phyloP scores from a whole-genome alignment of 257 asterid species.

The Primulina tabacum region DNA sequence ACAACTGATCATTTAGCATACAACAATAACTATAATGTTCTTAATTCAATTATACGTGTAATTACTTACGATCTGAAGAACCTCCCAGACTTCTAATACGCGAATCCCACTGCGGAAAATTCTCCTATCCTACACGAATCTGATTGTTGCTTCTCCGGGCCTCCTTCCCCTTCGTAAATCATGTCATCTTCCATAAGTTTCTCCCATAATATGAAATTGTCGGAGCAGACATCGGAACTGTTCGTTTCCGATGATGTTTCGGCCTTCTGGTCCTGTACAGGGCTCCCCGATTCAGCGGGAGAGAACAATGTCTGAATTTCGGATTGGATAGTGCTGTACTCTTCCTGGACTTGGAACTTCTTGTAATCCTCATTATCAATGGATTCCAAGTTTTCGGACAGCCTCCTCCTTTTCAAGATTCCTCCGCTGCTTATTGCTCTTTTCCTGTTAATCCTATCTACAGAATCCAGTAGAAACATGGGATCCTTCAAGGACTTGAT shows the following conservation, averaged over 20 bases:
- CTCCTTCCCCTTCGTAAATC: constrained; percentile 60
- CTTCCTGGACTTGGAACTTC: constrained; percentile 34
- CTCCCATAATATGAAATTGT: constrained; percentile 84
- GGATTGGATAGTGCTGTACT: constrained; percentile 33
- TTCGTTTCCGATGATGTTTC: constrained; percentile 25
- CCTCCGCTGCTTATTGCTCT: constrained; percentile 27
- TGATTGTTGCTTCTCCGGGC: constrained; percentile 26
- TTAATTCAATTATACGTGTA: no score
- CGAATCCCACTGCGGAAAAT: constrained; percentile 27
- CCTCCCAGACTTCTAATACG: not conserved
- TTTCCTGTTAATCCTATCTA: constrained; percentile 37
- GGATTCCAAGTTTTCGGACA: constrained; percentile 19
- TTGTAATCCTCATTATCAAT: constrained; percentile 14
- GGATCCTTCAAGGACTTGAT: constrained; percentile 57
- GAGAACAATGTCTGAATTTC: constrained; percentile 45
- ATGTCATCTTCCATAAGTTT: constrained; percentile 84
- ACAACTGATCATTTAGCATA: not conserved
- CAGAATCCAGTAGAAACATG: constrained; percentile 28
- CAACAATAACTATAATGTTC: not conserved
- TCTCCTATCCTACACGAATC: constrained; percentile 47
- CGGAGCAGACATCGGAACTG: constrained; percentile 36
- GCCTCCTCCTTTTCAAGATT: constrained; percentile 29
- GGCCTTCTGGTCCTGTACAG: constrained; percentile 27
- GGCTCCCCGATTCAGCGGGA: constrained; percentile 44
- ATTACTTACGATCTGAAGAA: no score